phyloP scores from a whole-genome alignment of 805 yeast species.

The Myxozyma vanderwaltii region DNA sequence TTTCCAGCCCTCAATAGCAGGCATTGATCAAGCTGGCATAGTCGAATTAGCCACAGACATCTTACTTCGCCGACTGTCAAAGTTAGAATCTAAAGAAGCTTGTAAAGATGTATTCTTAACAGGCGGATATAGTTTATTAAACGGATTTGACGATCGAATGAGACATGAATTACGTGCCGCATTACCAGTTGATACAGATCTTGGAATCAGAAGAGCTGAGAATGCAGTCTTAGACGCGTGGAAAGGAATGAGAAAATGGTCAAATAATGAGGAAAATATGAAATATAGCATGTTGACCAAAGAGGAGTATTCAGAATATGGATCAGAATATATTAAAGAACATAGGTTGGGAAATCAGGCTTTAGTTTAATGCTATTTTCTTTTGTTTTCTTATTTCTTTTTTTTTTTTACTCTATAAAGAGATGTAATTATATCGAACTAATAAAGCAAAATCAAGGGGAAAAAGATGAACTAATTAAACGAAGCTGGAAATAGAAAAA shows the following conservation, averaged over 20 bases:
- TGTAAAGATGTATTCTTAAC: slow-evolving; percentile 68
- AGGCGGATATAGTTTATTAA: slow-evolving; percentile 77
- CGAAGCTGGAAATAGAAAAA: not conserved
- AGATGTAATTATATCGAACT: too few species aligned
- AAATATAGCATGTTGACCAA: slow-evolving; percentile 54
- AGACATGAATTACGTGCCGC: slow-evolving; percentile 65
- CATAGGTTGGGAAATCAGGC: slow-evolving; percentile 70
- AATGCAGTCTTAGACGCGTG: slow-evolving; percentile 83
- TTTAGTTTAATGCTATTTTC: slow-evolving; percentile 2
- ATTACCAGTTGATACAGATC: slow-evolving; percentile 66
- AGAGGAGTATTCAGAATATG: slow-evolving; percentile 82
- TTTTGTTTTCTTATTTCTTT: too few species aligned
- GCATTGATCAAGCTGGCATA: slow-evolving; percentile 95
- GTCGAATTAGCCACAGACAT: slow-evolving; percentile 72
- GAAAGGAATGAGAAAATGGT: slow-evolving; percentile 91
- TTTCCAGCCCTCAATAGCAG: slow-evolving; percentile 92
- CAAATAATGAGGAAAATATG: slow-evolving; percentile 50
- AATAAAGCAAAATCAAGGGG: not conserved
- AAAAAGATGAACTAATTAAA: not conserved
- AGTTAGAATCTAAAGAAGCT: slow-evolving; percentile 54
- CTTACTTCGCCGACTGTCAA: slow-evolving; percentile 59
- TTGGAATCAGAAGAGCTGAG: slow-evolving; percentile 62
- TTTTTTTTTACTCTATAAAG: too few species aligned
- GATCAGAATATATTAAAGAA: slow-evolving; percentile 85
- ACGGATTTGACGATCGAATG: slow-evolving; percentile 69